Evolutionary conservation across 2,329 filamentous ascomycete genomes (phyloP).

Genomic region (Colletotrichum euphorbiae): DNA sequence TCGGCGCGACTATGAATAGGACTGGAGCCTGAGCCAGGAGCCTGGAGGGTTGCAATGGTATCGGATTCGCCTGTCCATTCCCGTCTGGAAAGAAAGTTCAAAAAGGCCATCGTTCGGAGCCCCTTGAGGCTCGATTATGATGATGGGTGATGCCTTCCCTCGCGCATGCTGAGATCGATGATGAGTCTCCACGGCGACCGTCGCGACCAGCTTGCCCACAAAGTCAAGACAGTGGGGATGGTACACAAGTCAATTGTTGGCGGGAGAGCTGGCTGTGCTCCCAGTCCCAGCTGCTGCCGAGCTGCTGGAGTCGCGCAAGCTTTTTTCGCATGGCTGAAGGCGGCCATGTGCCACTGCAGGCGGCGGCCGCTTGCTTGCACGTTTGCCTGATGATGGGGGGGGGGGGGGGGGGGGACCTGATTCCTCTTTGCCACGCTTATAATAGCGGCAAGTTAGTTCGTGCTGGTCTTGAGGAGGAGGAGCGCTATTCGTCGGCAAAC

Average conservation of each 20-base stretch:
- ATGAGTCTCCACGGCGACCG: background rate
- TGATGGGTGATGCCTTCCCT: conserved; percentile 1
- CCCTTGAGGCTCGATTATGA: background rate
- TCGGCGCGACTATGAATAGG: conserved; percentile 34
- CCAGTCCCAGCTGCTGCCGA: no score
- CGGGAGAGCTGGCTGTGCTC: background rate
- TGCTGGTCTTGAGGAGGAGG: no score
- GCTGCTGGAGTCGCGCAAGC: conserved; percentile 5
- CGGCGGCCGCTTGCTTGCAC: no score
- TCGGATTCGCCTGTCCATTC: conserved; percentile 23
- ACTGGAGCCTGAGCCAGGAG: no score
- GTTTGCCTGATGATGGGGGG: no score
- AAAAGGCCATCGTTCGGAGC: background rate
- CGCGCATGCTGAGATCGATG: conserved; percentile 12
- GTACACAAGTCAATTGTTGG: background rate
- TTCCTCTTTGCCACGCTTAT: no score
- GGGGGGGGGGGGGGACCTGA: no score
- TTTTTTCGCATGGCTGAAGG: conserved; percentile 1
- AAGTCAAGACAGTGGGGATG: conserved; percentile 20
- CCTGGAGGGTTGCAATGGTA: conserved; percentile 29
- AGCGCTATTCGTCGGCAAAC: no score
- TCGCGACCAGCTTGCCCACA: background rate
- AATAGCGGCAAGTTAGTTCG: background rate
- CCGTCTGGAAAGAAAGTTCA: background rate
- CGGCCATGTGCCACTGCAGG: no score